A percentile compares a stretch with the other conserved stretches of the same genome.
Evolutionary conservation across 1,284 basidiomycete species (phyloP).

Genomic region (Xerocomus nothofagi): DNA sequence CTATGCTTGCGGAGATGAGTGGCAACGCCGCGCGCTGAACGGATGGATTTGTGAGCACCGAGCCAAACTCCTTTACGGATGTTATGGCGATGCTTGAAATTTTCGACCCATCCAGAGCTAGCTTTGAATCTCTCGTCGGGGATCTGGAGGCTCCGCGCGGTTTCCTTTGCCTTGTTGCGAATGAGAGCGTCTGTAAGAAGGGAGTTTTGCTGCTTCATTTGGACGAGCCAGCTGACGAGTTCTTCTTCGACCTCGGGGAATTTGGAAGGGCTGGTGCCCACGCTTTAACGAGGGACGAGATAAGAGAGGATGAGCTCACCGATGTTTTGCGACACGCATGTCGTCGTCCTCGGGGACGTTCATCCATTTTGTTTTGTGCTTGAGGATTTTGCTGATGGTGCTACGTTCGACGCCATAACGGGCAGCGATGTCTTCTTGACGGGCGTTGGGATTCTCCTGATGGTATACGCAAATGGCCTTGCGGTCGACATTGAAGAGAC

Average conservation of each 20-base stretch:
- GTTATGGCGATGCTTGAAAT: slow-evolving; percentile 81
- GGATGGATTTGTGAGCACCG: slow-evolving; percentile 38
- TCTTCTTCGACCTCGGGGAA: slow-evolving; percentile 75
- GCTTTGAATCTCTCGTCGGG: slow-evolving; percentile 82
- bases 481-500: slow-evolving; percentile 71
- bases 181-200: slow-evolving; percentile 72
- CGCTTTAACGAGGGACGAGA: slow-evolving; percentile 8
- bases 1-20: slow-evolving; percentile 38
- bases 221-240: slow-evolving; percentile 61
- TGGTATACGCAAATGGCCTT: slow-evolving; percentile 76
- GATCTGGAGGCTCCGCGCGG: slow-evolving; percentile 59
- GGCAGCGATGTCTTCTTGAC: slow-evolving; percentile 81
- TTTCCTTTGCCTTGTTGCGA: slow-evolving; percentile 67
- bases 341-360: slow-evolving; percentile 59
- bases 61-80: slow-evolving; percentile 67
- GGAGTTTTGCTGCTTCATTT: slow-evolving; percentile 50
- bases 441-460: slow-evolving; percentile 58
- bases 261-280: slow-evolving; percentile 58
- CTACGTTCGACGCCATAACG: slow-evolving; percentile 82
- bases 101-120: slow-evolving; percentile 87
- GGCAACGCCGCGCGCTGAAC: slow-evolving; percentile 31
- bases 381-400: slow-evolving; percentile 92
- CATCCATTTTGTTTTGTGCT: slow-evolving; percentile 81
- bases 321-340: slow-evolving; percentile 60
- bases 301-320: slow-evolving; percentile 42